phyloP scores from a whole-genome alignment of 345 rosid species.

The Atalantia buxifolia region DNA sequence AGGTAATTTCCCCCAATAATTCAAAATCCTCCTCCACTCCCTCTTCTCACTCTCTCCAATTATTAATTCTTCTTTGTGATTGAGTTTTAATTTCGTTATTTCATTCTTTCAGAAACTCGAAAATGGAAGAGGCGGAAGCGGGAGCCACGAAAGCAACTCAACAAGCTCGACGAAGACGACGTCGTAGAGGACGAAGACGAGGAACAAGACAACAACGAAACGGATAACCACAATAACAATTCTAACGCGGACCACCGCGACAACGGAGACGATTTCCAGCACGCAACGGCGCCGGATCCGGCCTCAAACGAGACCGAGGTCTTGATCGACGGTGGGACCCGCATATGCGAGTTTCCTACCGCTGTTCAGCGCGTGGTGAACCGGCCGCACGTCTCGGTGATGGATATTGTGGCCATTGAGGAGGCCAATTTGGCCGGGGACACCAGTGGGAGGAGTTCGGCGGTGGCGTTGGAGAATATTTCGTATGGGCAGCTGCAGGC shows the following conservation, averaged over 20 bases:
- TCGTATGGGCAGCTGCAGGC: slow-evolving; percentile 82
- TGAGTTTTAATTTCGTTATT: slow-evolving; percentile 5
- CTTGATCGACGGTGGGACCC: slow-evolving; percentile 49
- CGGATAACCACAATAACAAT: slow-evolving; percentile 30
- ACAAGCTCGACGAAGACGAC: slow-evolving; percentile 51
- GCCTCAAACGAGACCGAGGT: slow-evolving; percentile 52
- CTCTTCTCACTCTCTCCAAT: not conserved
- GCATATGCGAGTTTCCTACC: slow-evolving; percentile 68
- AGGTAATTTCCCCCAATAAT: slow-evolving; percentile 38
- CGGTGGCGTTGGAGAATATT: slow-evolving; percentile 52
- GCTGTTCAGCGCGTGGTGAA: slow-evolving; percentile 60
- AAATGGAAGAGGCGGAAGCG: slow-evolving; percentile 84
- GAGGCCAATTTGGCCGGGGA: slow-evolving; percentile 57
- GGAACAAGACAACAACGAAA: slow-evolving; percentile 38
- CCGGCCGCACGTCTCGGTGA: slow-evolving; percentile 70
- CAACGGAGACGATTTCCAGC: slow-evolving; percentile 37
- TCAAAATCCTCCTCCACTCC: slow-evolving; percentile 2
- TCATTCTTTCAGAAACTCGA: slow-evolving; percentile 46
- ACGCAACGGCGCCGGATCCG: slow-evolving; percentile 42
- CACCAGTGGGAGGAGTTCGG: slow-evolving; percentile 29
- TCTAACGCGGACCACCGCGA: slow-evolving; percentile 22
- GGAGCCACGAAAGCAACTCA: slow-evolving; percentile 46
- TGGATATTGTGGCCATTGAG: slow-evolving; percentile 60
- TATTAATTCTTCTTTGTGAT: not conserved
- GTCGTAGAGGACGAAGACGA: slow-evolving; percentile 43